Percentiles rank a stretch among this genome's conserved stretches.
Conservation (phyloP, 805 yeast species). For the Yamadazyma laniorum region DNA sequence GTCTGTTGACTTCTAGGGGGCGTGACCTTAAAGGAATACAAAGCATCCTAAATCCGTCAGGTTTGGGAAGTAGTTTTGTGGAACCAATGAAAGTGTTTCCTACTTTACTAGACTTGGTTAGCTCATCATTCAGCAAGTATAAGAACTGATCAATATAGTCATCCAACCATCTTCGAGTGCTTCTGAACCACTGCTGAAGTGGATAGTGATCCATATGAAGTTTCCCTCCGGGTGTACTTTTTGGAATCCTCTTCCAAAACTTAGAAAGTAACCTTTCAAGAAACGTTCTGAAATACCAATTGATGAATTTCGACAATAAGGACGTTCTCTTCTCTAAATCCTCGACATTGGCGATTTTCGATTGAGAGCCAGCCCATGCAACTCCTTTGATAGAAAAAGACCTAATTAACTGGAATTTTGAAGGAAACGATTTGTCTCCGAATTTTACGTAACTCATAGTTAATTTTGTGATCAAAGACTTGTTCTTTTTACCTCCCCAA, state of each 20-base stretch:
- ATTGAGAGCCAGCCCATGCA: constrained; percentile 50
- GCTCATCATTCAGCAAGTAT: constrained; percentile 5
- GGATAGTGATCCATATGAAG: constrained; percentile 42
- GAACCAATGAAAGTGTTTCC: constrained; percentile 14
- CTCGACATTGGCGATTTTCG: constrained; percentile 30
- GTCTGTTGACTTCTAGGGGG: constrained; percentile 6
- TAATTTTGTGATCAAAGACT: constrained; percentile 32
- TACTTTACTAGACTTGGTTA: constrained; percentile 1
- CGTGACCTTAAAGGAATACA: constrained; percentile 45
- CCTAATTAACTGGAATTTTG: neutral
- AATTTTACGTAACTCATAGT: constrained; percentile 26
- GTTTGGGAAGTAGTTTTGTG: constrained; percentile 50
- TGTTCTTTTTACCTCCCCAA: constrained; percentile 55
- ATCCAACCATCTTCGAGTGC: constrained; percentile 42
- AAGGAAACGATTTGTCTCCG: constrained; percentile 2
- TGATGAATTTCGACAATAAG: constrained; percentile 42
- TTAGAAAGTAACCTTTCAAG: constrained; percentile 20
- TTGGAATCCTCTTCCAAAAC: constrained; percentile 11
- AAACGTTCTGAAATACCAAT: constrained; percentile 56
- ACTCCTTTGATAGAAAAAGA: neutral
- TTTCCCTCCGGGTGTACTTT: constrained; percentile 4
- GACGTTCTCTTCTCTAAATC: constrained; percentile 39
- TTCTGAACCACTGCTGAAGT: constrained; percentile 54
- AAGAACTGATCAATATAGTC: constrained; percentile 43
- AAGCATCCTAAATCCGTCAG: constrained; percentile 55